Conservation (phyloP, 2,329 filamentous ascomycete genomes). For the Aspergillus tanneri region DNA sequence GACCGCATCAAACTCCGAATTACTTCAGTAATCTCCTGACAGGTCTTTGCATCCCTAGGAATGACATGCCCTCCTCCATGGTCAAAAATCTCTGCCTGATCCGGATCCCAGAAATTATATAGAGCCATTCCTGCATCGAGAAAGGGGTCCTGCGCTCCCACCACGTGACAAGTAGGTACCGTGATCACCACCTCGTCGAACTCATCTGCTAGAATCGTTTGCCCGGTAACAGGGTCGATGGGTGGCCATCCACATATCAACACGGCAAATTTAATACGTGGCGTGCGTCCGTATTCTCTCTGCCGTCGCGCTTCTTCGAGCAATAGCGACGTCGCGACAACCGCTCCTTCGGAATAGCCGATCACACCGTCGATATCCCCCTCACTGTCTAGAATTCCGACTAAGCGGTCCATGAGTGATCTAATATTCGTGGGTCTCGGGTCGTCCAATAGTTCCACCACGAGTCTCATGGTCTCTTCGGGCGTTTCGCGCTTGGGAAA, state of each 20-base stretch:
- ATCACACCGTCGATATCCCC: conserved; percentile 54
- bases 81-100: conserved; percentile 62
- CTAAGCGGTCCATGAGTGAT: conserved; percentile 33
- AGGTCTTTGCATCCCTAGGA: conserved; percentile 40
- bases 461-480: conserved; percentile 13
- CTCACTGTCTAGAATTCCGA: conserved; percentile 46
- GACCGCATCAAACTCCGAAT: not conserved
- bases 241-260: conserved; percentile 51
- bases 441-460: not conserved
- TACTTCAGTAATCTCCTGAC: not conserved
- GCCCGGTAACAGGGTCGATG: not conserved
- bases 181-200: conserved; percentile 27
- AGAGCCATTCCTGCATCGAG: conserved; percentile 61
- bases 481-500: conserved; percentile 19
- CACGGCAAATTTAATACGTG: conserved; percentile 47
- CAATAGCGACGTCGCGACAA: conserved; percentile 54
- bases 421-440: conserved; percentile 16
- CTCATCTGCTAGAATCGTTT: not conserved
- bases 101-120: conserved; percentile 61
- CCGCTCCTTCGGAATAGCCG: conserved; percentile 62
- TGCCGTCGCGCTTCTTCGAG: conserved; percentile 51
- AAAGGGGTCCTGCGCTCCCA: conserved; percentile 55
- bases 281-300: conserved; percentile 35
- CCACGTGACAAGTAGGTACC: conserved; percentile 44
- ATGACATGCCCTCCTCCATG: conserved; percentile 65